Evolutionary conservation across 495 filamentous ascomycete genomes (phyloP), one percentile per base, ranked within the genome.

Genomic region (Penicillium nucicola): DNA sequence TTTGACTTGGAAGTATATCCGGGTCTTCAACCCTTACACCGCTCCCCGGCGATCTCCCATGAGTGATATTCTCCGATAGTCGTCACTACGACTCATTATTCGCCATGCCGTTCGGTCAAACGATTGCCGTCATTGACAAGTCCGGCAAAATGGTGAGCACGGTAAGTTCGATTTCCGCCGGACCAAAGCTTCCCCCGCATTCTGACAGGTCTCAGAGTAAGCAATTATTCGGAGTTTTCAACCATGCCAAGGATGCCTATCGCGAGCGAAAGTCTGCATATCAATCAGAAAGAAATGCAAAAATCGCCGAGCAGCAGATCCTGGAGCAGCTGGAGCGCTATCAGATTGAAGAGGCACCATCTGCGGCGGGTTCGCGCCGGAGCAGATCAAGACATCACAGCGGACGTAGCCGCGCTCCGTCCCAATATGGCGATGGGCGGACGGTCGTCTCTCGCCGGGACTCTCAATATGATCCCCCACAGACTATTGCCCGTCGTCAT

Each of bases 141-240:
- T 95, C 90, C 50, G 90, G 90, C 50, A 92, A 96, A 77, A 84
- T 95, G 8, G 88, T 96, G 43, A 92, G 85, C 77, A 93, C 87
- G 48, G 90, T 93, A 80, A 69, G 88, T 71, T 35, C 17, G 41
- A 45, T 42, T 20, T 31, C 25, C 28, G 15, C 12, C 12, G 18
- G 31, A 2, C 38, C 15, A 12, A n/a, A n/a, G 42, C 17, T 35
- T n/a, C 36, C 49, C 23, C 39, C 23, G 20, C 15, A 36, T 59
- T 56, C 67, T 71, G 52, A 75, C 43, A 45, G 34, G 13, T 43
- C 20, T 35, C 66, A 96, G 90, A 89, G 87, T 67, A 95, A 92
- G 74, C 89, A 95, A 52, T 72, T 96, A 23, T 80, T 95, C 58
- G 82, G 81, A 55, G 85, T 95, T 54, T 90, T 93, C 77, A 91